A percentile compares a stretch with the other conserved stretches of the same genome.
Conservation (phyloP, 1,284 basidiomycete species). For the Ganoderma sp. region DNA sequence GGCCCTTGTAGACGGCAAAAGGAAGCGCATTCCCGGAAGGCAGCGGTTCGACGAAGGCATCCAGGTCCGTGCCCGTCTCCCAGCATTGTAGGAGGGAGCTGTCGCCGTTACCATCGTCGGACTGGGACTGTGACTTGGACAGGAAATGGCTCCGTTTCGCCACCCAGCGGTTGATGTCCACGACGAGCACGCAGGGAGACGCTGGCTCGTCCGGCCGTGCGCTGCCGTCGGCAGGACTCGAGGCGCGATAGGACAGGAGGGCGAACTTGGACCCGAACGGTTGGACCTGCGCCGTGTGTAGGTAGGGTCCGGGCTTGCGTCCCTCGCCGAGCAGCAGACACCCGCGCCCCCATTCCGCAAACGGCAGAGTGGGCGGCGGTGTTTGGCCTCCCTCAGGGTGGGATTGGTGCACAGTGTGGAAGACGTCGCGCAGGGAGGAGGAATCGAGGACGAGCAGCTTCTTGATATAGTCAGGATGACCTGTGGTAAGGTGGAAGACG, state of each 20-base stretch:
- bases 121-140: no score
- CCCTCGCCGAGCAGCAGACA: background rate
- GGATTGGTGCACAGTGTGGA: background rate
- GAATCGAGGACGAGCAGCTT: background rate
- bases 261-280: background rate
- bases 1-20: background rate
- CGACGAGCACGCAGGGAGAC: background rate
- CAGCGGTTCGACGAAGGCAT: background rate
- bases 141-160: background rate
- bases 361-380: background rate
- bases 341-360: background rate
- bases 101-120: background rate
- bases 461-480: background rate
- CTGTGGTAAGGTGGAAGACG: background rate
- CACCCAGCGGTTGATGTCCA: background rate
- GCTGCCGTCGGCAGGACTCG: background rate
- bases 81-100: background rate
- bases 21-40: background rate
- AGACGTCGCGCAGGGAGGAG: background rate
- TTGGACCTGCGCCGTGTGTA: background rate
- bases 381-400: background rate
- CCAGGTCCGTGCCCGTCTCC: background rate
- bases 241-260: background rate
- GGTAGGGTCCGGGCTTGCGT: background rate
- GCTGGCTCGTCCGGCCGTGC: background rate